A percentile compares a stretch with the other conserved stretches of the same genome.
phyloP scores from a whole-genome alignment of 306 rosid species.

The Sicyos baderoa region DNA sequence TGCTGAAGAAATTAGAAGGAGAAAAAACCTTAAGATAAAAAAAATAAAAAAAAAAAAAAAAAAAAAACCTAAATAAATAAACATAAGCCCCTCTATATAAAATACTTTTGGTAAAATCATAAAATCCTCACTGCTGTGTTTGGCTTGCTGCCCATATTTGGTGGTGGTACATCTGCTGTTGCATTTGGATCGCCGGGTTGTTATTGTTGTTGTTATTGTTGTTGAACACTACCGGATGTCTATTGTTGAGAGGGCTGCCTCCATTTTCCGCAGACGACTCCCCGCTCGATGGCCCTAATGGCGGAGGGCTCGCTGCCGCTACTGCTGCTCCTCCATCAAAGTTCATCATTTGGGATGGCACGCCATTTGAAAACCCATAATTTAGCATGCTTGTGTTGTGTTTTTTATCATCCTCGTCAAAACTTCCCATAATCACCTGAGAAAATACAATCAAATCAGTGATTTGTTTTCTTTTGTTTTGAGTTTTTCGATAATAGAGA shows the following conservation, averaged over 20 bases:
- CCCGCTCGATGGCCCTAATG: conserved; percentile 57
- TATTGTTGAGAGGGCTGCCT: conserved; percentile 38
- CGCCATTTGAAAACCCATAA: conserved; percentile 35
- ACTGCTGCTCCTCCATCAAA: conserved; percentile 39
- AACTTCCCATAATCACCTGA: conserved; percentile 72
- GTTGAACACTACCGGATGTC: conserved; percentile 39
- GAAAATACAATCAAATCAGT: neutral
- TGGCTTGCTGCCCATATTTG: conserved; percentile 53
- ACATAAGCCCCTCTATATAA: neutral
- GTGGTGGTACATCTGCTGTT: conserved; percentile 32
- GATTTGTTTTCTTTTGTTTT: neutral
- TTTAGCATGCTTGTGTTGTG: conserved; percentile 33
- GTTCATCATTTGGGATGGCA: conserved; percentile 46
- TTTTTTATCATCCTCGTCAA: conserved; percentile 47
- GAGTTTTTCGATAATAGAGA: too few relatives aligned
- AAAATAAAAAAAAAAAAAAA: too few relatives aligned
- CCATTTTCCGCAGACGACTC: conserved; percentile 65
- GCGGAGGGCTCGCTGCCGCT: conserved; percentile 46
- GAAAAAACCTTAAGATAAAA: neutral
- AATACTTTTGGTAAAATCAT: neutral
- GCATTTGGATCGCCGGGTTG: conserved; percentile 42
- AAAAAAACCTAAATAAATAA: neutral
- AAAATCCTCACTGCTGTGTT: conserved; percentile 47
- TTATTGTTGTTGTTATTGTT: conserved; percentile 29
- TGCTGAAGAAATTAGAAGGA: neutral